phyloP scores from a whole-genome alignment of 805 yeast genomes.

The Wickerhamiella alocasiicola region DNA sequence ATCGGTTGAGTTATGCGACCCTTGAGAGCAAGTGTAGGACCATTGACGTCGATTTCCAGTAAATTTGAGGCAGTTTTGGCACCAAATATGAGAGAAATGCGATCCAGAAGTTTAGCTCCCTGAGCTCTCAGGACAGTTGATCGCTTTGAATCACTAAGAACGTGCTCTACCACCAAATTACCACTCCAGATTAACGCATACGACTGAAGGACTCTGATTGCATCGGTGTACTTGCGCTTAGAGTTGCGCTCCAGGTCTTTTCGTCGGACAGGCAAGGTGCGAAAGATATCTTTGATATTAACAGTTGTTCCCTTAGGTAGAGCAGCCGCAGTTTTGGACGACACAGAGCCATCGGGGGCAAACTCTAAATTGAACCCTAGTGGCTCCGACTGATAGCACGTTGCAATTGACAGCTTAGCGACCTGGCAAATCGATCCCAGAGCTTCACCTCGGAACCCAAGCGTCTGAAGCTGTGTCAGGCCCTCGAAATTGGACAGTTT shows the following conservation, averaged over 20 bases:
- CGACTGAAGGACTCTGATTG: constrained; percentile 49
- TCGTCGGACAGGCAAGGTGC: constrained; percentile 66
- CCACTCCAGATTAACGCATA: constrained; percentile 54
- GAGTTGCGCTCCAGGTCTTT: constrained; percentile 56
- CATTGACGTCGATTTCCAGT: constrained; percentile 31
- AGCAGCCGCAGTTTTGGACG: constrained; percentile 29
- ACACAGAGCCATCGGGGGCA: constrained; percentile 42
- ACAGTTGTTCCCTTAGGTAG: constrained; percentile 64
- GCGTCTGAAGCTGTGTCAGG: constrained; percentile 31
- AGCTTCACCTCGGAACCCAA: constrained; percentile 70
- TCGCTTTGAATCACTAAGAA: constrained; percentile 20
- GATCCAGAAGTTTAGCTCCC: constrained; percentile 36
- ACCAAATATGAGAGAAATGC: constrained; percentile 61
- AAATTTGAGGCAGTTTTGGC: constrained; percentile 49
- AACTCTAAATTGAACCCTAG: constrained; percentile 45
- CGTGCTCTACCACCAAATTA: constrained; percentile 49
- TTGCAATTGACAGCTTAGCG: constrained; percentile 36
- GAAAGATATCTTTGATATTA: constrained; percentile 45
- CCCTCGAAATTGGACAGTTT: constrained; percentile 34
- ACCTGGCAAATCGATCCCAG: constrained; percentile 41
- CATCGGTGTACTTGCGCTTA: constrained; percentile 60
- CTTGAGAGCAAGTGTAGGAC: neutral
- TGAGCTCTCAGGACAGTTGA: constrained; percentile 29
- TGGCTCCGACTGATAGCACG: constrained; percentile 38
- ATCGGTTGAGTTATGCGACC: constrained; percentile 61